Conservation (phyloP, 176 grass and related monocot genomes). For the Avena atlantica region DNA sequence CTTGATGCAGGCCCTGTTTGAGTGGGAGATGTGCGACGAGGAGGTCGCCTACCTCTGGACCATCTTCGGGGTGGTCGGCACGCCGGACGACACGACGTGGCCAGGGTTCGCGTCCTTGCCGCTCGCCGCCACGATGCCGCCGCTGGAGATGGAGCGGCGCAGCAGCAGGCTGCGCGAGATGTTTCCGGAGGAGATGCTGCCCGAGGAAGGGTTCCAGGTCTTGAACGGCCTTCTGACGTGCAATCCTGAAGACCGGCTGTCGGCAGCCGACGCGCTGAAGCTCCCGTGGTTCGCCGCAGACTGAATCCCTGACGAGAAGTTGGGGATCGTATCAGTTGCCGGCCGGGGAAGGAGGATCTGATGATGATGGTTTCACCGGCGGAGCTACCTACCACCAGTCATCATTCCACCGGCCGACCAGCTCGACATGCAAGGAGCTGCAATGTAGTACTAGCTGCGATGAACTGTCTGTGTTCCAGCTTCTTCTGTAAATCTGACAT, state of each 20-base stretch:
- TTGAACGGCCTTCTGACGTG: not conserved
- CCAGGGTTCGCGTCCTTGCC: not conserved
- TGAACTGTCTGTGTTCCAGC: too few relatives aligned
- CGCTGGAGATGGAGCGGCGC: not conserved
- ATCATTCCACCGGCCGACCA: too few relatives aligned
- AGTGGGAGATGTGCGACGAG: not conserved
- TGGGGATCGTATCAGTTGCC: not conserved
- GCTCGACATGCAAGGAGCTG: too few relatives aligned
- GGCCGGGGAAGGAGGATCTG: too few relatives aligned
- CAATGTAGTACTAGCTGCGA: too few relatives aligned
- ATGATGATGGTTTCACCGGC: too few relatives aligned
- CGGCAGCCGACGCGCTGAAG: not conserved
- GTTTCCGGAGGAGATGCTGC: conserved; percentile 5
- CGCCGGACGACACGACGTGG: not conserved
- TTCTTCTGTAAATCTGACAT: too few relatives aligned
- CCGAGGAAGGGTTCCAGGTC: not conserved
- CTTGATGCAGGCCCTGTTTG: too few relatives aligned
- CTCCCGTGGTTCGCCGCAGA: conserved; percentile 3
- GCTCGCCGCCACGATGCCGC: not conserved
- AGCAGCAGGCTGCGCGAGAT: not conserved
- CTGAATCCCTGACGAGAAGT: not conserved
- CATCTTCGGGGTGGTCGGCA: not conserved
- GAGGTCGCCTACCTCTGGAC: not conserved
- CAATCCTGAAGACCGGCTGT: not conserved
- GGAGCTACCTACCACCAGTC: too few relatives aligned